Conservation (phyloP, 2,329 filamentous ascomycete species). For the Calonectria henricotiae region DNA sequence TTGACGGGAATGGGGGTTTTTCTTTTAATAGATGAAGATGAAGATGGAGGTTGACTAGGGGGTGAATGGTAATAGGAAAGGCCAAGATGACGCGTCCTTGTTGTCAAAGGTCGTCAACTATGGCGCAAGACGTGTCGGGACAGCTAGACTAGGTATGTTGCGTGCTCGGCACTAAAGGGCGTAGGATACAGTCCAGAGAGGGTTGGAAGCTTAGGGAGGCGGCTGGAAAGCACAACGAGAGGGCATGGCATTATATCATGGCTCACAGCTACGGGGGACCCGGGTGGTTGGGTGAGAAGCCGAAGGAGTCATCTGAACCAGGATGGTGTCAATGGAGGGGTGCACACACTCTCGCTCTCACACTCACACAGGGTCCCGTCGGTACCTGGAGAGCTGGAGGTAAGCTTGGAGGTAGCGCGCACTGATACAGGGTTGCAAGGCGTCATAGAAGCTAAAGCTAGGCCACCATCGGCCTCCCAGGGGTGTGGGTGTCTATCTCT, state of each 20-base stretch:
- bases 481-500: slow-evolving; percentile 18
- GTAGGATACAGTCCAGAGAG: slow-evolving; percentile 13
- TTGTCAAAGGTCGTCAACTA: slow-evolving; percentile 47
- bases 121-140: slow-evolving; percentile 43
- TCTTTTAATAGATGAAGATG: slow-evolving; percentile 29
- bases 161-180: slow-evolving; percentile 49
- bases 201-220: slow-evolving; percentile 44
- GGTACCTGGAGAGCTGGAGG: slow-evolving; percentile 23
- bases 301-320: slow-evolving; percentile 51
- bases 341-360: neutral
- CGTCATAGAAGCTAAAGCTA: slow-evolving; percentile 16
- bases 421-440: slow-evolving; percentile 23
- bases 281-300: slow-evolving; percentile 42
- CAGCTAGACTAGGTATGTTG: slow-evolving; percentile 40
- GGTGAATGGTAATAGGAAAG: neutral
- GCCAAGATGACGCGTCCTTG: slow-evolving; percentile 29
- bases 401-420: slow-evolving; percentile 23
- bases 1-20: neutral
- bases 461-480: slow-evolving; percentile 28
- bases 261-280: neutral
- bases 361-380: slow-evolving; percentile 10
- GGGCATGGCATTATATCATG: slow-evolving; percentile 48
- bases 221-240: slow-evolving; percentile 45
- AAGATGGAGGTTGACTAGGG: neutral
- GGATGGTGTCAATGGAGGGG: slow-evolving; percentile 42